Evolutionary conservation across 345 rosid species (phyloP).

Genomic region (Gossypium arboreum): DNA sequence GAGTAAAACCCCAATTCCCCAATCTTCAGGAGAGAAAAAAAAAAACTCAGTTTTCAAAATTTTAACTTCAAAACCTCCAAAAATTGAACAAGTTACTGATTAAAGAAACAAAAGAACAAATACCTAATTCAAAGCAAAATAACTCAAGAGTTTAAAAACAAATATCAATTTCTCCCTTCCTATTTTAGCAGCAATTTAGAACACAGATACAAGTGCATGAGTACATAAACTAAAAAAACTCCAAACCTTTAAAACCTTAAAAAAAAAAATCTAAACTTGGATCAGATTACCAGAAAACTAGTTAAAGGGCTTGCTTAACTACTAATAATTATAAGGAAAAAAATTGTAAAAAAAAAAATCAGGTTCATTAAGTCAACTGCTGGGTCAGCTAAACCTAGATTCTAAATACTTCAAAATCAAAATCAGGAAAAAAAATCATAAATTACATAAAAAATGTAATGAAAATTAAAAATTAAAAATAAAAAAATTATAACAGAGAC

Average conservation of each 20-base stretch:
- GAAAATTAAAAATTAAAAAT: not conserved
- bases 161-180: not conserved
- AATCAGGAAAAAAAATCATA: not conserved
- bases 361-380: slow-evolving; percentile 6
- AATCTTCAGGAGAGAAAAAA: not conserved
- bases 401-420: not conserved
- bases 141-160: not conserved
- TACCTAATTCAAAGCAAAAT: not conserved
- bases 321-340: not conserved
- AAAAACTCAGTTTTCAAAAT: not conserved
- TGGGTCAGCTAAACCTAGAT: slow-evolving; percentile 1
- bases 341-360: not conserved
- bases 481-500: not conserved
- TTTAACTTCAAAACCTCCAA: slow-evolving; percentile 5
- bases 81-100: not conserved
- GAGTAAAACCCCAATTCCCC: not conserved
- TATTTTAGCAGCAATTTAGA: not conserved
- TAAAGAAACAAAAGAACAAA: not conserved
- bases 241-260: not conserved
- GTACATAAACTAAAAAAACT: not conserved
- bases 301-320: not conserved
- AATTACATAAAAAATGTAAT: not conserved
- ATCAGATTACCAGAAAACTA: not conserved
- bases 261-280: not conserved
- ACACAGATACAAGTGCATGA: not conserved